Evolutionary conservation across 106 monocot species (phyloP).

Genomic region (Phalaenopsis equestris): DNA sequence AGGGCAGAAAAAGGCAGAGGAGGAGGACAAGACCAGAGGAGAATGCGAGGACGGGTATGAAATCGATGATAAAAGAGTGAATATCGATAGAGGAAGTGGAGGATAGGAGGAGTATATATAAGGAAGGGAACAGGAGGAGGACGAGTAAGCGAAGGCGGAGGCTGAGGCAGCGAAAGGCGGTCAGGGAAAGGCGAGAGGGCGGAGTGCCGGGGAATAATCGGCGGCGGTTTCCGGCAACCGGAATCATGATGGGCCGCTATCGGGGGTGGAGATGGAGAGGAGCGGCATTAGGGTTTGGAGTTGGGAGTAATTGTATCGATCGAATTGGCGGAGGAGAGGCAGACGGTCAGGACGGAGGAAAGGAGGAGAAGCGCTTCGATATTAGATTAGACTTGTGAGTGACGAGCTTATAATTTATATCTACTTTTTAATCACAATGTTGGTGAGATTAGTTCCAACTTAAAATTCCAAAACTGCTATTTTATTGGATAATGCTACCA

Average conservation of each 20-base stretch:
- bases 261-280: background rate
- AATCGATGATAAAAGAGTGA: constrained; percentile 1
- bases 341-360: background rate
- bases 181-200: background rate
- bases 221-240: background rate
- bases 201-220: background rate
- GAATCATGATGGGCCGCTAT: background rate
- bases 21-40: constrained; percentile 6
- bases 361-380: background rate
- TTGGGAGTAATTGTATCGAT: background rate
- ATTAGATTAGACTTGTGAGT: background rate
- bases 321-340: background rate
- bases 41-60: constrained; percentile 3
- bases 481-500: too few relatives aligned
- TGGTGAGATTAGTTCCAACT: too few relatives aligned
- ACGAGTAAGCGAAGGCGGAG: background rate
- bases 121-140: background rate
- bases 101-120: background rate
- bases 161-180: background rate
- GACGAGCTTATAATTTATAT: too few relatives aligned
- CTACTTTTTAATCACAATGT: too few relatives aligned
- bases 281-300: constrained; percentile 1
- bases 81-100: background rate
- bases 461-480: too few relatives aligned
- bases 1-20: background rate